Evolutionary conservation across 1,284 basidiomycete species (phyloP).

Genomic region (Hortiboletus rubellus): DNA sequence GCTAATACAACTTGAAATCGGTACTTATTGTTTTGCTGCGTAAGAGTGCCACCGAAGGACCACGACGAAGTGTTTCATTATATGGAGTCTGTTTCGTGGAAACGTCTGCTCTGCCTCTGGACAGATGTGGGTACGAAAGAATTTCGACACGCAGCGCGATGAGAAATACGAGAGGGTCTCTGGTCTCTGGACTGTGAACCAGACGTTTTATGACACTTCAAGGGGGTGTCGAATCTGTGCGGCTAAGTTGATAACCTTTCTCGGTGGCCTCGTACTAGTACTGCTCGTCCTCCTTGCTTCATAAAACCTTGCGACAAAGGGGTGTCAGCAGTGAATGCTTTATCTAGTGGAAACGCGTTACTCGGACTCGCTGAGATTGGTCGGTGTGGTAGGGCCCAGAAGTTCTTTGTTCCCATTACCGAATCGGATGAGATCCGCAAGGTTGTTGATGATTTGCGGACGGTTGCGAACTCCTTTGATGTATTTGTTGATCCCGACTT

Average conservation of each 20-base stretch:
- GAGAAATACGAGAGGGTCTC: no score
- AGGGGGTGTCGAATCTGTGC: conserved; percentile 19
- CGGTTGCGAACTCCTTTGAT: conserved; percentile 23
- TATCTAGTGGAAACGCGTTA: neutral
- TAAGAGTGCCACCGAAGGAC: no score
- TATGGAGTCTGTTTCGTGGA: no score
- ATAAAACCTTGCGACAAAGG: conserved; percentile 34
- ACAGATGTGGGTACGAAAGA: no score
- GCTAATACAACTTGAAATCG: no score
- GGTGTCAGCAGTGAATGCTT: neutral
- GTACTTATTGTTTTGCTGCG: no score
- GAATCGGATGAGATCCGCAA: conserved; percentile 46
- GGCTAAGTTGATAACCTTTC: conserved; percentile 39
- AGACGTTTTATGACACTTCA: no score
- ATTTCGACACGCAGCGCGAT: no score
- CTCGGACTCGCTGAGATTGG: conserved; percentile 40
- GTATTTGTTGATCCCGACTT: conserved; percentile 35
- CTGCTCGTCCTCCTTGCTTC: conserved; percentile 37
- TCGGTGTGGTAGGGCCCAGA: conserved; percentile 41
- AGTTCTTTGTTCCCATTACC: conserved; percentile 46
- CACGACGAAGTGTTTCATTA: no score
- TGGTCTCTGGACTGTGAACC: no score
- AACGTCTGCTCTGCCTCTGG: no score
- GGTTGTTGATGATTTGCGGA: conserved; percentile 36
- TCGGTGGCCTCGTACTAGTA: conserved; percentile 41